Conservation (phyloP, 2,329 filamentous ascomycete genomes). For the Alternaria ventricosa region DNA sequence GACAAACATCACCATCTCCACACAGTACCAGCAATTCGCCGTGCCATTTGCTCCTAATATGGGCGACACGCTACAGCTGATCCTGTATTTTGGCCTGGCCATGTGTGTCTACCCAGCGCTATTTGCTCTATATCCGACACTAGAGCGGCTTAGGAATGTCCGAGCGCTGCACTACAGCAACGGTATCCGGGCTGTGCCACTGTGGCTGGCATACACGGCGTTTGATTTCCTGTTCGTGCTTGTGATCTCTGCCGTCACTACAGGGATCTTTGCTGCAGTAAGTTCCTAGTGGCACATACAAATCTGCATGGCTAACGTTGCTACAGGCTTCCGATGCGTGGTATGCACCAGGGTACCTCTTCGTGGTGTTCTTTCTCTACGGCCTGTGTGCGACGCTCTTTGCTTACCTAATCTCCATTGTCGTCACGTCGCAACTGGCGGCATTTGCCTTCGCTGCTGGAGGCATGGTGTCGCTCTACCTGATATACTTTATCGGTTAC, state of each 20-base stretch:
- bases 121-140: constrained; percentile 87
- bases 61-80: constrained; percentile 77
- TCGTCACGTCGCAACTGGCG: constrained; percentile 78
- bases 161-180: constrained; percentile 90
- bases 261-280: constrained; percentile 70
- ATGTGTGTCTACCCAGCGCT: constrained; percentile 82
- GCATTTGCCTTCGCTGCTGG: constrained; percentile 85
- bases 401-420: constrained; percentile 81
- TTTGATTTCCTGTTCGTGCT: constrained; percentile 84
- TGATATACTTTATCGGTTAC: constrained; percentile 56
- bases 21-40: constrained; percentile 77
- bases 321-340: constrained; percentile 64
- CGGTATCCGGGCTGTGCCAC: constrained; percentile 78
- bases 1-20: constrained; percentile 71
- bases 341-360: constrained; percentile 82
- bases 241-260: constrained; percentile 68
- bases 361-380: constrained; percentile 80
- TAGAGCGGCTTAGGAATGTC: constrained; percentile 79
- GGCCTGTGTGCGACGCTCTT: constrained; percentile 78
- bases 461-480: constrained; percentile 66
- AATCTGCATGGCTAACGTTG: constrained; percentile 14
- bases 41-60: constrained; percentile 72
- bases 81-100: constrained; percentile 81
- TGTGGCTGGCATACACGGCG: constrained; percentile 82
- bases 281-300: constrained; percentile 5